Evolutionary conservation across 495 filamentous ascomycete species (phyloP).

Genomic region (Choiromyces venosus): DNA sequence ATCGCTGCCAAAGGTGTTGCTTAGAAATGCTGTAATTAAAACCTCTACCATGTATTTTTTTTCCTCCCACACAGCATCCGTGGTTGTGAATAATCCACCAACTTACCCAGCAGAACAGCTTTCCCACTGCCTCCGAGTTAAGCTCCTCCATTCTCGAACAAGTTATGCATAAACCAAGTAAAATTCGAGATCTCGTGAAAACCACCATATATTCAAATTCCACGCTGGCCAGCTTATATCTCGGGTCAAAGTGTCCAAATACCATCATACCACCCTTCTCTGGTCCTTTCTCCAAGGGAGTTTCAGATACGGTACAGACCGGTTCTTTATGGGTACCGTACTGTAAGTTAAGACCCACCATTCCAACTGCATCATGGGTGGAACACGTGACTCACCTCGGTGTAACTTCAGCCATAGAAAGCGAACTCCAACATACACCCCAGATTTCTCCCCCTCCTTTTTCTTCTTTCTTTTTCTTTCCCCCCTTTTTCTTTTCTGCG

Average conservation of each 20-base stretch:
- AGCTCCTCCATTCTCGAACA: background rate
- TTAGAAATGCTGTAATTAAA: background rate
- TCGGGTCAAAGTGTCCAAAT: background rate
- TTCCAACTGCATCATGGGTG: background rate
- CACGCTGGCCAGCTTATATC: background rate
- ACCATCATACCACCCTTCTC: background rate
- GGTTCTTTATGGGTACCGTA: too few relatives aligned
- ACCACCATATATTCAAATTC: background rate
- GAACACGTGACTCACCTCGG: background rate
- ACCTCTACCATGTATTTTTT: background rate
- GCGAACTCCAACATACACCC: background rate
- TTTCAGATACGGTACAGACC: background rate
- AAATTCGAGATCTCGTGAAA: too few relatives aligned
- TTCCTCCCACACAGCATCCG: too few relatives aligned
- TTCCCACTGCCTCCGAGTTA: too few relatives aligned
- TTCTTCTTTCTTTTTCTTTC: constrained; percentile 10
- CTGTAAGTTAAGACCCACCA: background rate
- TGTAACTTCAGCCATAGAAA: background rate
- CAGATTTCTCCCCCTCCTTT: background rate
- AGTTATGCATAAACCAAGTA: too few relatives aligned
- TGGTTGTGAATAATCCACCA: background rate
- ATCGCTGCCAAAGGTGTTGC: too few relatives aligned
- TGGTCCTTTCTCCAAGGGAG: background rate
- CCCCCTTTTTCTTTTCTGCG: background rate
- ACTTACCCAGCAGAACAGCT: too few relatives aligned